These are phyloP conservation scores for Paradendryphiella salina DNA, from an alignment of 2,329 filamentous ascomycete genomes.

Conservation along the genomic window DNA sequence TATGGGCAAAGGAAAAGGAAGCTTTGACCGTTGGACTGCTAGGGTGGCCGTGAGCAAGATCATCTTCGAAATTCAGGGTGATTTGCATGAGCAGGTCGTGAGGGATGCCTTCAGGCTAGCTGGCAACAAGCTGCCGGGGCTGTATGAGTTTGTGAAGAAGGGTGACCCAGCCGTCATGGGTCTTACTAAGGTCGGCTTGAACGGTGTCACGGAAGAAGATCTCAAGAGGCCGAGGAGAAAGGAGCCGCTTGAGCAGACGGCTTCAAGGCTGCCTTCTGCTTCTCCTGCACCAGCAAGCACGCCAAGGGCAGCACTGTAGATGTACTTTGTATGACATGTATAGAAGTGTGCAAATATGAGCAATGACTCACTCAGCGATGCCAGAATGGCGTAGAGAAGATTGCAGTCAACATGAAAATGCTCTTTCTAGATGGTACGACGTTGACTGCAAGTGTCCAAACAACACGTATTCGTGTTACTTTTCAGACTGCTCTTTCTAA, in stretches of 20 bases:
- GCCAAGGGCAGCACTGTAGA: conserved; percentile 19
- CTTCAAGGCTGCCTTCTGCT: conserved; percentile 67
- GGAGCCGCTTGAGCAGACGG: conserved; percentile 58
- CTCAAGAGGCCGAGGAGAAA: conserved; percentile 78
- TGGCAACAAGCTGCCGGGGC: conserved; percentile 88
- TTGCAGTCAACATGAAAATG: too few relatives aligned
- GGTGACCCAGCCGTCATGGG: conserved; percentile 89
- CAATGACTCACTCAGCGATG: neutral
- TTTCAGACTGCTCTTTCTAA: too few relatives aligned
- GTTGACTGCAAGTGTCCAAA: too few relatives aligned
- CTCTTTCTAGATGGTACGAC: too few relatives aligned
- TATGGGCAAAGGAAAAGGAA: conserved; percentile 99
- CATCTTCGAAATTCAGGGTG: conserved; percentile 87
- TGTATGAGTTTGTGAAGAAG: conserved; percentile 93
- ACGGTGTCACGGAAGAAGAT: conserved; percentile 79
- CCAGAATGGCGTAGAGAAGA: neutral
- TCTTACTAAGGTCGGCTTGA: conserved; percentile 76
- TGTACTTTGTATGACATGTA: neutral
- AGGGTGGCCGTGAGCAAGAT: conserved; percentile 89
- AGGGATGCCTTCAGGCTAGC: conserved; percentile 92
- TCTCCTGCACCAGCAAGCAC: neutral
- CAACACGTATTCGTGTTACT: neutral
- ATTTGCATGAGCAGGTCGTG: conserved; percentile 91
- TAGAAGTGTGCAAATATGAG: conserved; percentile 6
- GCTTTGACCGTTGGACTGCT: conserved; percentile 94